Evolutionary conservation across 768 basidiomycete species (phyloP).

Genomic region (Glaciozyma martinii): DNA sequence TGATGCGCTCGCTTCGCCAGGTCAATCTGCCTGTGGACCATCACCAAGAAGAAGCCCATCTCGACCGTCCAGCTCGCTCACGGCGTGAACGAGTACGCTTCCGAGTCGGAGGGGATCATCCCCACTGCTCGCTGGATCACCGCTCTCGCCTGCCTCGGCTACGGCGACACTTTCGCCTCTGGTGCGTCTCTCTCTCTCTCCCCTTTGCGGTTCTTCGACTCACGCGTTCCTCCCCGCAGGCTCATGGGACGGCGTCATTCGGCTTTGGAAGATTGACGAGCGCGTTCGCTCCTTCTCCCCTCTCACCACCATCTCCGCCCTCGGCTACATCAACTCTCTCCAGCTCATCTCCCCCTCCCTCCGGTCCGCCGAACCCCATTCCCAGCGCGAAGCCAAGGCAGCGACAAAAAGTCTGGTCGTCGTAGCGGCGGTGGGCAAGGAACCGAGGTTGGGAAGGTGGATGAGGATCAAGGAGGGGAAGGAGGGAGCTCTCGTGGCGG

Average conservation of each 20-base stretch:
- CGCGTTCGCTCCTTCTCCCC: constrained; percentile 64
- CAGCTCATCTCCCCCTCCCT: constrained; percentile 51
- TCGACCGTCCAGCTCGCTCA: constrained; percentile 81
- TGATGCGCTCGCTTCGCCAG: constrained; percentile 41
- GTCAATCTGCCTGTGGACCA: constrained; percentile 86
- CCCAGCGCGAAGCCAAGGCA: constrained; percentile 9
- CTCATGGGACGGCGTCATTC: constrained; percentile 84
- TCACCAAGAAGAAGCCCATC: constrained; percentile 85
- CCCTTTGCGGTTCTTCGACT: neutral
- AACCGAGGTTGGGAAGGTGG: constrained; percentile 87
- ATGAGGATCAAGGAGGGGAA: constrained; percentile 55
- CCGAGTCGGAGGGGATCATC: constrained; percentile 65
- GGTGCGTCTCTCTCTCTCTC: constrained; percentile 48
- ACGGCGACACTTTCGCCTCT: constrained; percentile 83
- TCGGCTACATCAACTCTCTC: constrained; percentile 81
- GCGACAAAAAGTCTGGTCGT: constrained; percentile 40
- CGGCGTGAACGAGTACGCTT: constrained; percentile 63
- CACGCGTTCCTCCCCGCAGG: constrained; percentile 46
- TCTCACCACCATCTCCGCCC: constrained; percentile 40
- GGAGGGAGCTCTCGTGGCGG: constrained; percentile 60
- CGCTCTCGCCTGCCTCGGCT: constrained; percentile 66
- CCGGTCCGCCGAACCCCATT: constrained; percentile 33
- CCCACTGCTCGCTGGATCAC: constrained; percentile 86
- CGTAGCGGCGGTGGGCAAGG: constrained; percentile 74
- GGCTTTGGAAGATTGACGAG: constrained; percentile 80